Percentiles rank a stretch among this genome's conserved stretches.
Evolutionary conservation across 2,329 filamentous ascomycete species (phyloP).

Genomic region (Juglanconis sp.): DNA sequence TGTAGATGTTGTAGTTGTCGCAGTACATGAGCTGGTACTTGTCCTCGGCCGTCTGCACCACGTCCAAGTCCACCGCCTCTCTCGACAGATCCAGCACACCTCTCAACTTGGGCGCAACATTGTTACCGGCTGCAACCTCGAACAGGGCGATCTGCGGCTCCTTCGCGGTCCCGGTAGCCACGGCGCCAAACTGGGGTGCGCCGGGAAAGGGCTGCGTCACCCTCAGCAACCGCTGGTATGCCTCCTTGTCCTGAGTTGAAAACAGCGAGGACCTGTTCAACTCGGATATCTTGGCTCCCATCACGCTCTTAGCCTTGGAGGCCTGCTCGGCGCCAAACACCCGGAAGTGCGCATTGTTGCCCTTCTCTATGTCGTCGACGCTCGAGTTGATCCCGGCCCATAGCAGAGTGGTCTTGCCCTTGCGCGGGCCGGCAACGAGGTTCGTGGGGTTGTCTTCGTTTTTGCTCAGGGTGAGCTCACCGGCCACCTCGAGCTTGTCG

Average conservation of each 20-base stretch:
- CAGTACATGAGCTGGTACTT: conserved; percentile 75
- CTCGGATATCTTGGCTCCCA: conserved; percentile 44
- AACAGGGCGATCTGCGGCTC: conserved; percentile 79
- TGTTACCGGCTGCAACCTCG: conserved; percentile 56
- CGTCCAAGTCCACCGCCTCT: conserved; percentile 68
- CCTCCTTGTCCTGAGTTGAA: conserved; percentile 45
- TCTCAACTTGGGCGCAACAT: conserved; percentile 45
- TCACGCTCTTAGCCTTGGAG: conserved; percentile 29
- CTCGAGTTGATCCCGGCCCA: conserved; percentile 85
- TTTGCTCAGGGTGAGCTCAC: conserved; percentile 73
- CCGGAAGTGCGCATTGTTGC: conserved; percentile 81
- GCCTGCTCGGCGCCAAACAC: conserved; percentile 60
- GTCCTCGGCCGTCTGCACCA: conserved; percentile 58
- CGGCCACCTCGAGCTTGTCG: conserved; percentile 59
- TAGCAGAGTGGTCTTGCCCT: conserved; percentile 51
- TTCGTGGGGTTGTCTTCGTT: conserved; percentile 89
- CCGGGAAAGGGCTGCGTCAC: conserved; percentile 49
- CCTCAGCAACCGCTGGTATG: conserved; percentile 59
- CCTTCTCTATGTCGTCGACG: conserved; percentile 65
- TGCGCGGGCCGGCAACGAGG: conserved; percentile 65
- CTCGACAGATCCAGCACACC: conserved; percentile 48
- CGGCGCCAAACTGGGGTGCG: conserved; percentile 66
- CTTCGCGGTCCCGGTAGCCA: conserved; percentile 74
- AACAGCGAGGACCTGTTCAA: conserved; percentile 53
- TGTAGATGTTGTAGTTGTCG: conserved; percentile 70